Conservation (phyloP, 148 eudicot genomes). For the Vaccinium corymbosum region DNA sequence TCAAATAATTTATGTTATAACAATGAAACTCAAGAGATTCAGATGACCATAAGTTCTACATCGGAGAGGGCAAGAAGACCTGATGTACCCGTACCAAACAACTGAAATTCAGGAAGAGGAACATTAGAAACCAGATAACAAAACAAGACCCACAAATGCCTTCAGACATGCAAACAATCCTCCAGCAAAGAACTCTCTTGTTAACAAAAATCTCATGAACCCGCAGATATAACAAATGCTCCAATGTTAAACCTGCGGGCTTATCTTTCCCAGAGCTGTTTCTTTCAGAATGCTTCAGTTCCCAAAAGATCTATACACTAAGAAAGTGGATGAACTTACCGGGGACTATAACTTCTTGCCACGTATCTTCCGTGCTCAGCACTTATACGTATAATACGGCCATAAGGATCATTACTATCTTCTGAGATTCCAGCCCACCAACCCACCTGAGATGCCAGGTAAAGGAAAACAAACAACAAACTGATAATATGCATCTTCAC, state of each 20-base stretch:
- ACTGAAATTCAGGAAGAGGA: neutral
- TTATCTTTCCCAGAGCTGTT: neutral
- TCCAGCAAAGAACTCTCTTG: conserved; percentile 4
- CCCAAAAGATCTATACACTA: neutral
- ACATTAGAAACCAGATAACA: neutral
- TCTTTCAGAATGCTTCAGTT: neutral
- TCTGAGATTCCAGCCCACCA: conserved; percentile 98
- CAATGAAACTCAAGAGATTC: neutral
- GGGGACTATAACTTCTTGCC: conserved; percentile 88
- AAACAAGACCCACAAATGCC: neutral
- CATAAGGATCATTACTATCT: conserved; percentile 69
- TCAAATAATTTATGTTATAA: neutral
- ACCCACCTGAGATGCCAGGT: conserved; percentile 62
- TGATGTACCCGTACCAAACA: neutral
- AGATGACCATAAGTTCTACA: conserved; percentile 1
- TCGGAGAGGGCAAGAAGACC: neutral
- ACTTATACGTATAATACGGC: conserved; percentile 83
- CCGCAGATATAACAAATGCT: neutral
- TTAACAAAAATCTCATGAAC: conserved; percentile 4
- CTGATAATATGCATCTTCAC: neutral
- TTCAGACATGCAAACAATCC: conserved; percentile 2
- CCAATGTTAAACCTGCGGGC: neutral
- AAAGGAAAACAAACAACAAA: conserved; percentile 2
- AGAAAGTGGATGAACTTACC: conserved; percentile 38
- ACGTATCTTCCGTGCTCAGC: conserved; percentile 97